These are phyloP conservation scores for Anthoceros angustus DNA, from an alignment of 225 moss, liverwort and hornwort genomes.

Conservation along the genomic window DNA sequence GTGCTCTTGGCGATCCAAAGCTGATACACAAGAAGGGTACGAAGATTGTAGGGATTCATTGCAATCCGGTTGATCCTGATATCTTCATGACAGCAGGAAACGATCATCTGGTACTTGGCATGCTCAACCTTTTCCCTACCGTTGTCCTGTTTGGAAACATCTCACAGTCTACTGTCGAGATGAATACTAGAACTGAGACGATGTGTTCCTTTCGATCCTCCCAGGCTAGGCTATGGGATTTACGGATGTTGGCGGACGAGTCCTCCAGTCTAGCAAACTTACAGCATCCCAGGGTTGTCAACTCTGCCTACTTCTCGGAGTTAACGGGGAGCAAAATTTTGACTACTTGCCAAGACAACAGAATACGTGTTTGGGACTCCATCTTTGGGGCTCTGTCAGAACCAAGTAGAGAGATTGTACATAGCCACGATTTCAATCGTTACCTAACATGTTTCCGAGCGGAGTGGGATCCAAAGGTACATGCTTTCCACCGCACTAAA, in stretches of 20 bases:
- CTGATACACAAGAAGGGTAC: conserved; percentile 55
- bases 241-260: conserved; percentile 39
- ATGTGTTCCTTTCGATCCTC: not conserved
- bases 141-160: no score
- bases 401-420: conserved; percentile 75
- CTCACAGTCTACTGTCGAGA: no score
- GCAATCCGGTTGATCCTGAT: conserved; percentile 64
- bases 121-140: not conserved
- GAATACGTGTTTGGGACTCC: conserved; percentile 72
- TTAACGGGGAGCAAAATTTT: conserved; percentile 61
- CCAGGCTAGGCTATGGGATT: conserved; percentile 73
- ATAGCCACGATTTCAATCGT: conserved; percentile 75
- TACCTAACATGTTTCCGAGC: conserved; percentile 65
- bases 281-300: conserved; percentile 63
- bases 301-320: conserved; percentile 58
- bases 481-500: not conserved
- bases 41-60: conserved; percentile 65
- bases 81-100: conserved; percentile 61
- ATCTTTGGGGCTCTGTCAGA: conserved; percentile 41
- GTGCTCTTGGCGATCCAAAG: conserved; percentile 26
- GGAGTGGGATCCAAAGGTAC: conserved; percentile 75
- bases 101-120: conserved; percentile 52
- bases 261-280: conserved; percentile 33
- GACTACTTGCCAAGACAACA: conserved; percentile 60
- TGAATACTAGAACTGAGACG: no score